Base-by-base conservation (phyloP, 805 yeast genomes). In the Candida stauntonica region DNA sequence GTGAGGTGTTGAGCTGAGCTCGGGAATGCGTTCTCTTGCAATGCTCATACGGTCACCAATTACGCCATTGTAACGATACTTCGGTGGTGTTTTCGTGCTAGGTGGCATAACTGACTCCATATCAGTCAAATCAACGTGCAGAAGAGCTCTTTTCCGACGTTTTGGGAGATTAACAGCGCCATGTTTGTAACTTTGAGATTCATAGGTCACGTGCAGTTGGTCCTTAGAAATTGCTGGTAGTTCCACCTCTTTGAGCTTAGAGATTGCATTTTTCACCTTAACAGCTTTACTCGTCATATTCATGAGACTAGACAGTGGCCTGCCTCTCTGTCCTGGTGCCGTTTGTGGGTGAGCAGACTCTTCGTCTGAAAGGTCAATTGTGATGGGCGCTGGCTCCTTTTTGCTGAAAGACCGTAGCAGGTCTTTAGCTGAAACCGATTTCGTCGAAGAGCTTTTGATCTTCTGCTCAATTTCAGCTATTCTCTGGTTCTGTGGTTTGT, bases 401-500 rank as follows among this genome's bases (percentile, higher is more conserved):
- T 29, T 33, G 21, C 39, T 42, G 29, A 35, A 39, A 6, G 46
- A 37, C 5, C 37, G 28, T 13, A 45, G 35, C 5, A 55, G 23
- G n/a, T 48, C 51, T 34, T 31, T 52, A 1, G 56, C 49, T 15
- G 52, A 45, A 0, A 45, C 42, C 2, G 54, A 33, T n/a, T 38
- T 40, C 4, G 37, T 5, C 6, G 44, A 15, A 2, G 51, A 28
- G 2, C 33, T 31, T 16, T 35, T 45, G 18, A 54, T 54, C 38
- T 52, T 55, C 17, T 39, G 35, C 34, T 54, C 58, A 7, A 55
- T 24, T 12, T 47, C 54, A 5, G 36, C 35, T 7, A 54, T 42
- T 19, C 42, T 42, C 21, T 47, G 32, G 3, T 42, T 36, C 3
- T 35, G 47, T 15, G 52, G 42, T 20, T 47, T 49, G 18, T 51